Conservation (phyloP, 129 eudicot species). For the Erigeron canadensis region DNA sequence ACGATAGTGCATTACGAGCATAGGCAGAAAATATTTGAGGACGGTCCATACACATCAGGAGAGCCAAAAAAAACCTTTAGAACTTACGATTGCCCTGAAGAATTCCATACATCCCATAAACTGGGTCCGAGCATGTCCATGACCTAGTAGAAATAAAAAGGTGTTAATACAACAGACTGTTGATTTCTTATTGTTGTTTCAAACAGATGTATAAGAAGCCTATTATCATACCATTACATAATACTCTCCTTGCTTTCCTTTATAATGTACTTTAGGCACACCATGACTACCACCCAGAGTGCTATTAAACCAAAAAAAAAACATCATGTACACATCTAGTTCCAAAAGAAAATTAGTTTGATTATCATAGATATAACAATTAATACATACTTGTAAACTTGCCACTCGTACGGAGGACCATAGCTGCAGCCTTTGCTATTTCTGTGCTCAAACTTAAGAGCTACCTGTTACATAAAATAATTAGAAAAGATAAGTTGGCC, state of each 20-base stretch:
- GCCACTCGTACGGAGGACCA: conserved; percentile 94
- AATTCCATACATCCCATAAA: conserved; percentile 90
- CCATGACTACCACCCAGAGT: conserved; percentile 91
- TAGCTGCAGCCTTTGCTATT: conserved; percentile 87
- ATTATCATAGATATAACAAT: background rate
- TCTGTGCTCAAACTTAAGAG: conserved; percentile 78
- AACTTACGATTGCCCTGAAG: conserved; percentile 59
- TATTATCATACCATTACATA: conserved; percentile 70
- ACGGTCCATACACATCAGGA: background rate
- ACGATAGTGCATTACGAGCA: too few species aligned
- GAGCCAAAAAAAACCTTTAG: background rate
- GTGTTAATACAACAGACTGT: background rate
- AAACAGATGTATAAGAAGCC: conserved; percentile 12
- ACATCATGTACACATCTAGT: background rate
- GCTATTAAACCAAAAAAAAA: conserved; percentile 40
- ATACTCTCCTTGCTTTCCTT: conserved; percentile 87
- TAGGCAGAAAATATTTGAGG: too few species aligned
- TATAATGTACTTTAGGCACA: conserved; percentile 80
- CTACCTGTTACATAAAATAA: conserved; percentile 46
- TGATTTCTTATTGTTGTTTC: background rate
- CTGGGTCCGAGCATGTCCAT: conserved; percentile 96
- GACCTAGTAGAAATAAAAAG: conserved; percentile 46
- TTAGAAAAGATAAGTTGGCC: background rate
- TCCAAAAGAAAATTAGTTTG: background rate
- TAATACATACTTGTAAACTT: conserved; percentile 76